Base-by-base conservation (phyloP, 192 early-diverging fungal genomes). In the Backusella liffmaniae region DNA sequence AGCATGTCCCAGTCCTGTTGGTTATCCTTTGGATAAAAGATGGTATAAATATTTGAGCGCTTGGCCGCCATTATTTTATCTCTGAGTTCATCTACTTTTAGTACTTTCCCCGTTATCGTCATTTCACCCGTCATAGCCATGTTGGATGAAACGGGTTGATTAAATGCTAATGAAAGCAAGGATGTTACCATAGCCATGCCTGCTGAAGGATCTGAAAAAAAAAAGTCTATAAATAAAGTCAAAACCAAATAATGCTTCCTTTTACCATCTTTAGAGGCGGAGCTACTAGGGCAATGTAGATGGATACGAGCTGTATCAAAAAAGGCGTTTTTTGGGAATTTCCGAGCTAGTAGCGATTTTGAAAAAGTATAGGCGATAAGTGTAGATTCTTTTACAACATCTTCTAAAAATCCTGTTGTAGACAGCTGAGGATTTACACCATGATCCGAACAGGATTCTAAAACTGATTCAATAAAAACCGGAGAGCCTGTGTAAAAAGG, bases 51-150 rank as follows among this genome's bases (percentile, higher is more conserved):
- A 15, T 95, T 94, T 15, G 91, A 92, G 51, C 96, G 86, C 77
- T 98, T 96, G 73, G 98, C 98, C 3, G 96, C 98, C 81, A 99
- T 96, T 7, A 95, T 92, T 85, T 99, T 98, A 72, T 99, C 96
- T 78, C 96, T 96, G 30, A 99, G 83, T 15, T 96, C 96, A 37
- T 96, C 96, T 74, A 99, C 96, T 86, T 97, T 95, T 49, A 99
- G 88, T 37, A 99, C 91, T 73, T 97, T 96, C 37, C 98, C 98
- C 0, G 98, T 98, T 71, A 99, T 84, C 8, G 98, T 99, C 67
- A 99, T 84, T 85, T 99, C 98, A 75, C 98, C 98, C 1, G 98
- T 99, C 98, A 98, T 99, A 59, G 98, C 96, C 34, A 97, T 91
- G 30, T 95, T 90, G 29, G 90, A 89, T 26, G 88, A 82, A 6